These are phyloP conservation scores for Thecamonas trahens DNA, from an alignment of 78 protist genomes.

Conservation along the genomic window DNA sequence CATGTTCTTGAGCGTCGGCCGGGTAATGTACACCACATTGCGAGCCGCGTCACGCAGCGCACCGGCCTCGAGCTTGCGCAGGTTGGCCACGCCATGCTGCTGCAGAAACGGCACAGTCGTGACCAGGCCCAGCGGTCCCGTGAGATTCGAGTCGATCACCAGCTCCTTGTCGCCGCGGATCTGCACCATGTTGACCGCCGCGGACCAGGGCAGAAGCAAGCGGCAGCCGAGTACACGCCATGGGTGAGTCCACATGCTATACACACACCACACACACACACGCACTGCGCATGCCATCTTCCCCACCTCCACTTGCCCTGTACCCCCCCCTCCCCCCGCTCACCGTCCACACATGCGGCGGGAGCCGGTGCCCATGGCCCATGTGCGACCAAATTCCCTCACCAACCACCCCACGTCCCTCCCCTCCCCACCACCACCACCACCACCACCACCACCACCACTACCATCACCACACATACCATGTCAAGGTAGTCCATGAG, in stretches of 20 bases:
- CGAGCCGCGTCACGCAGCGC: conserved; percentile 28
- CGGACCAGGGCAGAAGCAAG: too few relatives aligned
- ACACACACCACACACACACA: not conserved
- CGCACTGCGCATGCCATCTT: too few relatives aligned
- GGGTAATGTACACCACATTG: conserved; percentile 55
- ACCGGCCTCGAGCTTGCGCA: conserved; percentile 40
- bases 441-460: not conserved
- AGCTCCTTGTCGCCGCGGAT: conserved; percentile 29
- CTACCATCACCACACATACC: not conserved
- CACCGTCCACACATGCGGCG: too few relatives aligned
- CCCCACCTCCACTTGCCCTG: too few relatives aligned
- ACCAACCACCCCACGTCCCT: too few relatives aligned
- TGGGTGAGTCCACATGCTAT: not conserved
- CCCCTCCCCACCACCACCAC: not conserved
- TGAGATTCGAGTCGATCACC: conserved; percentile 69
- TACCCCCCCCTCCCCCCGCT: too few relatives aligned
- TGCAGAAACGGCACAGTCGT: not conserved
- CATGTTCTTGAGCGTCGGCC: conserved; percentile 35
- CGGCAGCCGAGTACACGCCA: not conserved
- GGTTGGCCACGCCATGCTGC: conserved; percentile 69
- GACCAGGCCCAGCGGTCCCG: conserved; percentile 70
- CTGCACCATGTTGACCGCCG: not conserved
- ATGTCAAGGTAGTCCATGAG: not conserved
- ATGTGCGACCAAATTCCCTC: not conserved
- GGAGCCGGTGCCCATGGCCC: too few relatives aligned